Base-by-base conservation (phyloP, 2,329 filamentous ascomycete genomes). In the Trichothecium sympodiale region DNA sequence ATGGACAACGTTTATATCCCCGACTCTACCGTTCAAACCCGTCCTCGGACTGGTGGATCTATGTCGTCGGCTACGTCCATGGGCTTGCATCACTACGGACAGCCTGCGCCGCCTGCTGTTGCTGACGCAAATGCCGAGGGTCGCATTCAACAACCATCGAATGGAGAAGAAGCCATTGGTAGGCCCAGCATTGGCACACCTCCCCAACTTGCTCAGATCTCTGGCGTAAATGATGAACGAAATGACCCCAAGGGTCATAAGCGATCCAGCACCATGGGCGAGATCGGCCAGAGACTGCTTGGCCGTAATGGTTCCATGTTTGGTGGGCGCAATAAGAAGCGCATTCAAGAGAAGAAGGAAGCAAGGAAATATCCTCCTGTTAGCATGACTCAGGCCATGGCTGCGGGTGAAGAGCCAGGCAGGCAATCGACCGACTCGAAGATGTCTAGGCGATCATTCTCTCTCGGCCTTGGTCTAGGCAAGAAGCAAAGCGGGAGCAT, bases 121-220 rank as follows among this genome's bases (percentile, higher is more conserved):
- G 87, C 87, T 33, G 80, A 83, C 46, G 91, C 87, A 35, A 94
- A 91, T 56, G 87, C 75, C 4, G 83, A 94, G 55, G 89, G 87
- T 43, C 83, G 83, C 43, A 86, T 96, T 49, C 83, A 91, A 45
- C 89, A 94, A 54, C 83, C 83, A 50, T 46, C 48, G 2, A 52
- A 48, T 28, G 86, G 89, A 23, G 82, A 81, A 15, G 68, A 74
- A 35, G 72, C 79, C 12, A 71, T 80, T 33, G 54, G 77, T 64
- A 62, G 80, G 57, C 52, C 76, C 54, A 64, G 81, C 67, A 52
- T 80, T 39, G 74, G 59, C 50, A 69, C 69, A 44, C 72, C 67
- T 38, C 57, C 62, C 49, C 80, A 77, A 48, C 72, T 77, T 42
- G 66, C 70, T n/a, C 59, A 64, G 42, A 64, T 74, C 32, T 64